Evolutionary conservation across 345 rosid species (phyloP).

Genomic region (Acer yangbiense): DNA sequence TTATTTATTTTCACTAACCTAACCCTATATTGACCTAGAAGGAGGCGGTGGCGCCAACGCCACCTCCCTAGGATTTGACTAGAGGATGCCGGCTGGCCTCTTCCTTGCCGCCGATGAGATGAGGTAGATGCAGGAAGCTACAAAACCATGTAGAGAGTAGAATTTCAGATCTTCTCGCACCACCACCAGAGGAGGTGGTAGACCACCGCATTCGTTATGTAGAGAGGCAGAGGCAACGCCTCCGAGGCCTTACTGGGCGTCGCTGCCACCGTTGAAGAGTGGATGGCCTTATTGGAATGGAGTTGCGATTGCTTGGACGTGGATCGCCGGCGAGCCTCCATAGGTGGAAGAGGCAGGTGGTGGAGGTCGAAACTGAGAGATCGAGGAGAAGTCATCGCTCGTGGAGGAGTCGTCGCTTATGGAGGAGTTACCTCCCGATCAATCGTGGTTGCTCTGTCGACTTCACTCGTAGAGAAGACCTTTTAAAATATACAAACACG

Average conservation of each 20-base stretch:
- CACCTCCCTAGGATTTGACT: too few species aligned
- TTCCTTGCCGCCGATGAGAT: neutral
- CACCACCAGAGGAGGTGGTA: conserved; percentile 65
- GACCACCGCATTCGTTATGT: conserved; percentile 53
- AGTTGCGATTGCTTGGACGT: neutral
- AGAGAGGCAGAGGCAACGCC: conserved; percentile 53
- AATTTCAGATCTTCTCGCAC: conserved; percentile 73
- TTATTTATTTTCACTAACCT: too few species aligned
- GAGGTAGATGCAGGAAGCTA: conserved; percentile 59
- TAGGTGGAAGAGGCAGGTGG: neutral
- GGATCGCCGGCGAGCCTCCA: conserved; percentile 33
- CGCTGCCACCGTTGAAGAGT: too few species aligned
- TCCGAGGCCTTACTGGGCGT: conserved; percentile 37
- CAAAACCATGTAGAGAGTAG: conserved; percentile 56
- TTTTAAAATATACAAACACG: too few species aligned
- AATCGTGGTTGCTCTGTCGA: too few species aligned
- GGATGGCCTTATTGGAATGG: neutral
- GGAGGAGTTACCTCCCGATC: too few species aligned
- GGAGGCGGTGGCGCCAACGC: too few species aligned
- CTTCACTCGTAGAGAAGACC: too few species aligned
- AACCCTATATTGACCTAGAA: too few species aligned
- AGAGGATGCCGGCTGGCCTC: too few species aligned
- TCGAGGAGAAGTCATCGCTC: neutral
- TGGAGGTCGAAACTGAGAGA: neutral
- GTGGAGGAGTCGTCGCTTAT: too few species aligned